phyloP scores from a whole-genome alignment of 768 basidiomycete species.

The Phanerodontia chrysosporium region DNA sequence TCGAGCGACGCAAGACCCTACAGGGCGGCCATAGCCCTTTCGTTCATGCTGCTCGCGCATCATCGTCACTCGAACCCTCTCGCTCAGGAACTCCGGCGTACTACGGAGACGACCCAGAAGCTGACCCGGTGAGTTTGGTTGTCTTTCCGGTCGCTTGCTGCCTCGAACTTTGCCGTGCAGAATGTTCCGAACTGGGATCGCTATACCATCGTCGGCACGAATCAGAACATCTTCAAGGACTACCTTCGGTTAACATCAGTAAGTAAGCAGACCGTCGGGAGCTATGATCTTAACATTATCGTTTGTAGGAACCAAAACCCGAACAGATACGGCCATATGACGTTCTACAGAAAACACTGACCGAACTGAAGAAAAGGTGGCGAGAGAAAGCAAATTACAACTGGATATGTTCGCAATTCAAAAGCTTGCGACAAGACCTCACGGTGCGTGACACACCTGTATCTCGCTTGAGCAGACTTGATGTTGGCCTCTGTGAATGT shows the following conservation, averaged over 20 bases:
- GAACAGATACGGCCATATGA: slow-evolving; percentile 88
- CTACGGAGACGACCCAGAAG: slow-evolving; percentile 63
- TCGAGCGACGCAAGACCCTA: slow-evolving; percentile 66
- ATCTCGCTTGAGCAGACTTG: slow-evolving; percentile 3
- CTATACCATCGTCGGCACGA: slow-evolving; percentile 92
- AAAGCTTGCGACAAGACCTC: slow-evolving; percentile 94
- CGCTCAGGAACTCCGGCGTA: slow-evolving; percentile 33
- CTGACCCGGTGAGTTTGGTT: slow-evolving; percentile 53
- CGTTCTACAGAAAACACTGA: slow-evolving; percentile 79
- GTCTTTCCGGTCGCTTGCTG: not conserved
- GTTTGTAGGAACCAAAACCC: slow-evolving; percentile 81
- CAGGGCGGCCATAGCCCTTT: slow-evolving; percentile 13
- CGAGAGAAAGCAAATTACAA: slow-evolving; percentile 69
- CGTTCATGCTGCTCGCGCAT: slow-evolving; percentile 31
- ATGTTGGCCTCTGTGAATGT: not conserved
- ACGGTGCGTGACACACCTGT: slow-evolving; percentile 60
- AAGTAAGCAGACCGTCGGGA: slow-evolving; percentile 22
- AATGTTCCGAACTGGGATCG: slow-evolving; percentile 97
- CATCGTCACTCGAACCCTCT: slow-evolving; percentile 29
- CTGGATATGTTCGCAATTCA: slow-evolving; percentile 98
- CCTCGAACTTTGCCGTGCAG: slow-evolving; percentile 35
- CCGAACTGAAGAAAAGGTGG: slow-evolving; percentile 87
- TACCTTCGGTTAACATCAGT: slow-evolving; percentile 93
- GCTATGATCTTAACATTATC: not conserved
- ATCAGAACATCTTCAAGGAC: slow-evolving; percentile 87